Evolutionary conservation across 148 eudicot genomes (phyloP).

Genomic region (Amaranthus hypochondriacus): DNA sequence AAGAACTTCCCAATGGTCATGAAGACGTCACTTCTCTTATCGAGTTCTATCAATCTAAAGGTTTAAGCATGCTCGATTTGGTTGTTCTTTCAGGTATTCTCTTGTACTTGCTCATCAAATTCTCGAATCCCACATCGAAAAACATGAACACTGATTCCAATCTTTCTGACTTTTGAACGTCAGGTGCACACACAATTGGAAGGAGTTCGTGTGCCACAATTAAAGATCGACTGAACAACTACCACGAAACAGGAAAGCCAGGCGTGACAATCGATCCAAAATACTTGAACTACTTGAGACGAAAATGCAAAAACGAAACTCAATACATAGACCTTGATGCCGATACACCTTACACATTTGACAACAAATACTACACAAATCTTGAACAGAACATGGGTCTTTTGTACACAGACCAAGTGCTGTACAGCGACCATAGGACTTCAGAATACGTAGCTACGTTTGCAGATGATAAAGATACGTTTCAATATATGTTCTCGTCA

Average conservation of each 20-base stretch:
- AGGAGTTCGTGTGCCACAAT: conserved; percentile 55
- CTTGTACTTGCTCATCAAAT: background rate
- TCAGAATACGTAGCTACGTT: conserved; percentile 35
- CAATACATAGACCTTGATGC: conserved; percentile 54
- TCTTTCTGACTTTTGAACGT: background rate
- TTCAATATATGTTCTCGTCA: conserved; percentile 40
- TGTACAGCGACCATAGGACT: conserved; percentile 60
- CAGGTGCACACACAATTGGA: conserved; percentile 75
- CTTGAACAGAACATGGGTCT: conserved; percentile 60
- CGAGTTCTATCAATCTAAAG: conserved; percentile 66
- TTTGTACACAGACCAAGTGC: conserved; percentile 54
- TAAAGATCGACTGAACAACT: conserved; percentile 48
- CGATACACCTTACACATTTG: conserved; percentile 45
- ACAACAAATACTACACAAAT: conserved; percentile 51
- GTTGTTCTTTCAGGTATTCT: conserved; percentile 69
- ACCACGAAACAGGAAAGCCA: conserved; percentile 46
- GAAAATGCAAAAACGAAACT: conserved; percentile 58
- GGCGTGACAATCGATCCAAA: conserved; percentile 41
- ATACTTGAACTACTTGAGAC: conserved; percentile 57
- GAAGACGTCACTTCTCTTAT: conserved; percentile 56
- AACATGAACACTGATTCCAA: too few relatives aligned
- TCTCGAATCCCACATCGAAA: too few relatives aligned
- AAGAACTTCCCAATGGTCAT: conserved; percentile 43
- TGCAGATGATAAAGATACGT: conserved; percentile 32
- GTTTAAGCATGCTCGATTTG: conserved; percentile 51